These are phyloP conservation scores for Borovskyia barvae DNA, from an alignment of 208 protist species.

Conservation along the genomic window DNA sequence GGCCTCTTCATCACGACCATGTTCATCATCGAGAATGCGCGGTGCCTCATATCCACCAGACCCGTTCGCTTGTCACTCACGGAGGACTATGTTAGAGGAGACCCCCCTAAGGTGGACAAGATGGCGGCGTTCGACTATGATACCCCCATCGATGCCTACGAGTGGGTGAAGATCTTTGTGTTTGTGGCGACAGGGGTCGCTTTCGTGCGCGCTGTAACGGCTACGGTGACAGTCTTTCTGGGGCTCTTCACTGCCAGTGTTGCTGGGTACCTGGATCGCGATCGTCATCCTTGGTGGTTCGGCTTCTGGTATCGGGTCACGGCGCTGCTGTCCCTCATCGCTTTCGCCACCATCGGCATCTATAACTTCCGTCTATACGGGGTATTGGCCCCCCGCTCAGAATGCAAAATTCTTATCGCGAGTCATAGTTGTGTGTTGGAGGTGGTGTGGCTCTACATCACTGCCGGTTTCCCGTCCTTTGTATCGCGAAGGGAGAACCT, in stretches of 20 bases:
- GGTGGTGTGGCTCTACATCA: slow-evolving; percentile 60
- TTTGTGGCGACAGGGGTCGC: slow-evolving; percentile 67
- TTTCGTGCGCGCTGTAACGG: slow-evolving; percentile 40
- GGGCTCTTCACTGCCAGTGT: slow-evolving; percentile 38
- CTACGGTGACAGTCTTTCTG: slow-evolving; percentile 34
- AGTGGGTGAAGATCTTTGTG: slow-evolving; percentile 61
- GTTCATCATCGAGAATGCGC: slow-evolving; percentile 44
- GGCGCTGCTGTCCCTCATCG: slow-evolving; percentile 26
- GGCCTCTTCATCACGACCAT: slow-evolving; percentile 18
- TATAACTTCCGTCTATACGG: slow-evolving; percentile 70
- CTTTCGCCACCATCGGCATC: slow-evolving; percentile 45
- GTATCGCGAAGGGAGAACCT: slow-evolving; percentile 79
- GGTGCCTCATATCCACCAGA: slow-evolving; percentile 22
- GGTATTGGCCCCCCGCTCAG: slow-evolving; percentile 30
- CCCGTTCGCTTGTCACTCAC: slow-evolving; percentile 52
- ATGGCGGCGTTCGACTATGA: slow-evolving; percentile 70
- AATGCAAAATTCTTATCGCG: slow-evolving; percentile 70
- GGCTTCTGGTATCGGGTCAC: slow-evolving; percentile 33
- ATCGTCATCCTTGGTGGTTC: slow-evolving; percentile 50
- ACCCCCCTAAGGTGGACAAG: slow-evolving; percentile 48
- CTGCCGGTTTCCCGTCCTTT: slow-evolving; percentile 70
- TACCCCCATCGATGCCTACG: slow-evolving; percentile 70
- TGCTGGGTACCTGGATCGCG: slow-evolving; percentile 29
- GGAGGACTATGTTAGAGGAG: slow-evolving; percentile 58
- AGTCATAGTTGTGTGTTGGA: slow-evolving; percentile 87